Percentiles rank a stretch among this genome's conserved stretches.
phyloP scores from a whole-genome alignment of 192 early-diverging fungal species.

The Cladochytrium replicatum region DNA sequence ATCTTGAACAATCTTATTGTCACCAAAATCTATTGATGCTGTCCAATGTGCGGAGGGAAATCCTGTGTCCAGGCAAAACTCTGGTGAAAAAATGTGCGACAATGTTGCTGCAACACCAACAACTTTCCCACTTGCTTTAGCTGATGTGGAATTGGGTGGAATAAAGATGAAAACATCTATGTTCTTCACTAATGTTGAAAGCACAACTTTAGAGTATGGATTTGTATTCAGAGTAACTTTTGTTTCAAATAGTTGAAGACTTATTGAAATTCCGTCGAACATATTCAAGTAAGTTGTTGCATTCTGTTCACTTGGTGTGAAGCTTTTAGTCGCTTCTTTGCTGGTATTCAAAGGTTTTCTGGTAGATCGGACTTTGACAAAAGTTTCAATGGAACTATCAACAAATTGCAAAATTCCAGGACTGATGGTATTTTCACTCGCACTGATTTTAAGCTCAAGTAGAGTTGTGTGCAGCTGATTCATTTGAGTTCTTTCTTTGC shows the following conservation, averaged over 20 bases:
- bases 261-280: too few relatives aligned
- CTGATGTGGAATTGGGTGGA: not conserved
- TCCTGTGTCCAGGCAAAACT: too few relatives aligned
- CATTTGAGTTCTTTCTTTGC: slow-evolving; percentile 3
- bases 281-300: too few relatives aligned
- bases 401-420: slow-evolving; percentile 63
- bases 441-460: slow-evolving; percentile 53
- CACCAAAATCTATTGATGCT: too few relatives aligned
- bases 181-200: slow-evolving; percentile 56
- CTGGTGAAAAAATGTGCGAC: slow-evolving; percentile 62
- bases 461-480: slow-evolving; percentile 27
- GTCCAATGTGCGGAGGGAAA: too few relatives aligned
- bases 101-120: not conserved
- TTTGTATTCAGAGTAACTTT: slow-evolving; percentile 63
- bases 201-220: slow-evolving; percentile 62
- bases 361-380: slow-evolving; percentile 49
- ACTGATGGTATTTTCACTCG: slow-evolving; percentile 60
- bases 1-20: too few relatives aligned
- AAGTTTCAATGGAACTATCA: slow-evolving; percentile 49
- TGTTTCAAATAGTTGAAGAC: slow-evolving; percentile 52
- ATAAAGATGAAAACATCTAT: slow-evolving; percentile 46
- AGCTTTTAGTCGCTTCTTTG: too few relatives aligned
- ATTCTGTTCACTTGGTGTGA: too few relatives aligned
- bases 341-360: too few relatives aligned
- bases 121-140: slow-evolving; percentile 8